These are phyloP conservation scores for Penstemon eatonii DNA, from an alignment of 257 asterid genomes.

Conservation along the genomic window DNA sequence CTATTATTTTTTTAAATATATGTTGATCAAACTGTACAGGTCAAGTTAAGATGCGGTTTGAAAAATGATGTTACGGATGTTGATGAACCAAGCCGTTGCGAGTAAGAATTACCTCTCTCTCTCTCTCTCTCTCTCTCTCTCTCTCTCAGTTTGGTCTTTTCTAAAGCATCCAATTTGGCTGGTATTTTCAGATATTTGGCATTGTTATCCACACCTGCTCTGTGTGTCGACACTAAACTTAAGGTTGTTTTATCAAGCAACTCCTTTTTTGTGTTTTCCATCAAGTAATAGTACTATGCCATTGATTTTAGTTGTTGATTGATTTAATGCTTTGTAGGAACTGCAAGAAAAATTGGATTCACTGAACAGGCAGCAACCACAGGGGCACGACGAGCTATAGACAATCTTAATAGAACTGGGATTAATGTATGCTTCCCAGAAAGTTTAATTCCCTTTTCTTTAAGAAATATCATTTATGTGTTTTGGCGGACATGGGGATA, in stretches of 20 bases:
- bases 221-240: slow-evolving; percentile 71
- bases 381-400: slow-evolving; percentile 78
- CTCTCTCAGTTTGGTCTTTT: background rate
- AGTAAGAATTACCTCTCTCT: slow-evolving; percentile 49
- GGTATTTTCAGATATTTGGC: slow-evolving; percentile 65
- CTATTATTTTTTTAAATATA: slow-evolving; percentile 3
- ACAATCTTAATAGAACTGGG: background rate
- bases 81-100: slow-evolving; percentile 99
- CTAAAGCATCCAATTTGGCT: slow-evolving; percentile 21
- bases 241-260: slow-evolving; percentile 46
- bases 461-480: too few relatives aligned
- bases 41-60: slow-evolving; percentile 87
- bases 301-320: background rate
- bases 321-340: slow-evolving; percentile 47
- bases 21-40: slow-evolving; percentile 45
- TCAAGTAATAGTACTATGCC: background rate
- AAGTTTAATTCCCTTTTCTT: too few relatives aligned
- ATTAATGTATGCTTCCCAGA: too few relatives aligned
- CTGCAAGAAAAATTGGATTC: slow-evolving; percentile 66
- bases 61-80: slow-evolving; percentile 77
- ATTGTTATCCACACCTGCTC: slow-evolving; percentile 76
- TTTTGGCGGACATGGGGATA: background rate
- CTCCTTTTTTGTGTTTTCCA: background rate
- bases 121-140: background rate
- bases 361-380: slow-evolving; percentile 59